Conservation (phyloP, 306 rosid species). For the Quercus mongolica region DNA sequence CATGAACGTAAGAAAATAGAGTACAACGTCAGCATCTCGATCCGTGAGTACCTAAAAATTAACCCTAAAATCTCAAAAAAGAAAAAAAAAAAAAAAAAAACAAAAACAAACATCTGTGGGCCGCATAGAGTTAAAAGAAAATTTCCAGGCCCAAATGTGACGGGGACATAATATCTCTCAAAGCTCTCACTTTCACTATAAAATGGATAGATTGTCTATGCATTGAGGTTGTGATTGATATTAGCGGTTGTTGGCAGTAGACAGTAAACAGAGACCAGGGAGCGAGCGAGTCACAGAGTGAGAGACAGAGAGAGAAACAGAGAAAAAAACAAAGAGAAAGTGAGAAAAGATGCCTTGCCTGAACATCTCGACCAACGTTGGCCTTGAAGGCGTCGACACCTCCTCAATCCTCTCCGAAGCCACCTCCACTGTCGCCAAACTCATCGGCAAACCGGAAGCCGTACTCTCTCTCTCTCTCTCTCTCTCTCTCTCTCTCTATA, state of each 20-base stretch:
- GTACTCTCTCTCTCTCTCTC: conserved; percentile 25
- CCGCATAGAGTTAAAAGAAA: no score
- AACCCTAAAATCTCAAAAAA: no score
- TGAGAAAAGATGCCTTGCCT: conserved; percentile 78
- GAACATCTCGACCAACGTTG: conserved; percentile 73
- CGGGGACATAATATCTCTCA: no score
- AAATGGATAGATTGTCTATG: no score
- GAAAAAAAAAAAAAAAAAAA: no score
- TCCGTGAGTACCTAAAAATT: no score
- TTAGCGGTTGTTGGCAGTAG: no score
- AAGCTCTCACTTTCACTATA: no score
- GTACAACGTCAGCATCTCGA: rapidly evolving
- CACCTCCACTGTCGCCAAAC: conserved; percentile 70
- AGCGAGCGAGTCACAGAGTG: neutral
- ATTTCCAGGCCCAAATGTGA: no score
- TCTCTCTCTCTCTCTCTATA: no score
- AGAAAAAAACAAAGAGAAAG: neutral
- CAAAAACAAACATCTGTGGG: no score
- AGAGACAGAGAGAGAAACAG: neutral
- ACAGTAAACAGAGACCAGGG: neutral
- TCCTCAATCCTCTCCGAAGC: conserved; percentile 90
- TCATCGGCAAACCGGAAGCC: conserved; percentile 78
- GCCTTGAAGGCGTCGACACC: conserved; percentile 73
- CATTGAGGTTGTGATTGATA: neutral
- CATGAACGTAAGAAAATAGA: no score